Percentiles rank a stretch among this genome's conserved stretches.
These are phyloP conservation scores for Eragrostis curvula DNA, from an alignment of 176 grass and related monocot species.

Conservation along the genomic window DNA sequence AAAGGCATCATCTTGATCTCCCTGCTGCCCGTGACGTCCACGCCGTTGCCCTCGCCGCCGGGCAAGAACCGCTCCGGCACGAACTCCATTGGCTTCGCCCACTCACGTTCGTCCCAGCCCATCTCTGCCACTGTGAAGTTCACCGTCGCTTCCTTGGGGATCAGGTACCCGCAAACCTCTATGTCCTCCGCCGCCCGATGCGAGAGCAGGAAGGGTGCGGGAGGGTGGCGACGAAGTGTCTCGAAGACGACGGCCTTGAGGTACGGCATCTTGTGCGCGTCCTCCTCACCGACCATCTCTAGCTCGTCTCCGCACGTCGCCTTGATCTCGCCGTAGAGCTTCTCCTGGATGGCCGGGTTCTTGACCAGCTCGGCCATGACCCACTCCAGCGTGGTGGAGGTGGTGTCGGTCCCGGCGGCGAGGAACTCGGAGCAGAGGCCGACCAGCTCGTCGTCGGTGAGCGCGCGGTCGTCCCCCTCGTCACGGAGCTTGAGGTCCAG, in stretches of 20 bases:
- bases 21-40: constrained; percentile 68
- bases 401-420: constrained; percentile 75
- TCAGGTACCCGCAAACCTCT: constrained; percentile 43
- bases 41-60: constrained; percentile 49
- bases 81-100: constrained; percentile 57
- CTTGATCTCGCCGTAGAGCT: constrained; percentile 52
- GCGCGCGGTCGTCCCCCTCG: constrained; percentile 31
- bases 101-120: constrained; percentile 46
- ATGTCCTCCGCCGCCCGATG: constrained; percentile 62
- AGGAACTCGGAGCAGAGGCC: constrained; percentile 66
- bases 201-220: constrained; percentile 55
- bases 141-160: constrained; percentile 59
- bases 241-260: constrained; percentile 71
- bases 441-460: constrained; percentile 57
- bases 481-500: constrained; percentile 64
- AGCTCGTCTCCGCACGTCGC: background rate
- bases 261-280: constrained; percentile 61
- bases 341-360: constrained; percentile 52
- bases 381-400: constrained; percentile 66
- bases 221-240: constrained; percentile 62
- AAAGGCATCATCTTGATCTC: constrained; percentile 88
- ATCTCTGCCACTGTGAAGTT: constrained; percentile 73
- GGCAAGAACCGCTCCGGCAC: constrained; percentile 63
- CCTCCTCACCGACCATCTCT: constrained; percentile 52
- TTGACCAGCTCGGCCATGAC: constrained; percentile 88